A percentile compares a stretch with the other conserved stretches of the same genome.
phyloP scores from a whole-genome alignment of 768 basidiomycete species.

The Leccinellum rugosiceps region DNA sequence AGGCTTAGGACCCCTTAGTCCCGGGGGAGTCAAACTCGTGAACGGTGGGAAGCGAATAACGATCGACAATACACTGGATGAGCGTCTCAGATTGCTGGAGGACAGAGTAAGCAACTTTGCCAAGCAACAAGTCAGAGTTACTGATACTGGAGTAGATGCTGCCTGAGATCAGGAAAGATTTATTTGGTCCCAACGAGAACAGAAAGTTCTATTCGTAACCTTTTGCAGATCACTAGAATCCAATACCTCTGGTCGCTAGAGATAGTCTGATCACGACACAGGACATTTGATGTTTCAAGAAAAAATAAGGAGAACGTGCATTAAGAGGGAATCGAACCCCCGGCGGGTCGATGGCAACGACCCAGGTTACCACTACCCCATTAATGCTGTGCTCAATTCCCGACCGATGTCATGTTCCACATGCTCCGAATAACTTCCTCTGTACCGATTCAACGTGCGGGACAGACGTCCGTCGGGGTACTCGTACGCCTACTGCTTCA shows the following conservation, averaged over 20 bases:
- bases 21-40: constrained; percentile 81
- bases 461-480: constrained; percentile 1
- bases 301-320: constrained; percentile 1
- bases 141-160: constrained; percentile 69
- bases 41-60: constrained; percentile 76
- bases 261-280: neutral
- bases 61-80: constrained; percentile 93
- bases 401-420: too few species aligned
- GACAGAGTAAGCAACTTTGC: constrained; percentile 64
- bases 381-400: constrained; percentile 37
- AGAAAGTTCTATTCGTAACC: constrained; percentile 81
- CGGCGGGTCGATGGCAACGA: constrained; percentile 80
- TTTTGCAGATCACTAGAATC: neutral
- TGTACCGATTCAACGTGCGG: too few species aligned
- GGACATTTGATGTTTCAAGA: neutral
- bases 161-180: constrained; percentile 85
- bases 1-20: constrained; percentile 38
- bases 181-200: constrained; percentile 90
- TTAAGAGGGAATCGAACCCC: constrained; percentile 67
- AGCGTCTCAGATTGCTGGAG: constrained; percentile 83
- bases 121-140: neutral
- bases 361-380: constrained; percentile 68
- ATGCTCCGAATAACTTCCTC: too few species aligned
- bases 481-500: constrained; percentile 4
- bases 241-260: neutral